Base-by-base conservation (phyloP, 768 basidiomycete species). In the Suillus fuscotomentosus region DNA sequence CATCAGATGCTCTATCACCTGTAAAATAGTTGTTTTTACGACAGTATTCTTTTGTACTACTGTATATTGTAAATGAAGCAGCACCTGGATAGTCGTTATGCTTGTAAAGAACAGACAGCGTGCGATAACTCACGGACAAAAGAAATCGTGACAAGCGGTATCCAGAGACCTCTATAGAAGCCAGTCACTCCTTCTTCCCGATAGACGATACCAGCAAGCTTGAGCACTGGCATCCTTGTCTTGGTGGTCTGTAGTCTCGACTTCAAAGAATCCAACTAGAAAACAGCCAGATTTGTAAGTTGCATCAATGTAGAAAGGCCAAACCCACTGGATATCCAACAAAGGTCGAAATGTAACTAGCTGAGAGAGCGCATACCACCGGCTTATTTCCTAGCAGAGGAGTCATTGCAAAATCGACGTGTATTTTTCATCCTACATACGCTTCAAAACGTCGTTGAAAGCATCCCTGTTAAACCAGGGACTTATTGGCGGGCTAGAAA, bases 81-180 rank as follows among this genome's bases (percentile, higher is more conserved):
- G 95, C 94, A 67, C 93, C 92, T 95, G 68, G 34, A 66, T 22
- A 45, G 63, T 45, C 2, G 48, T 66, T 41, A 66, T 60, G 60
- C 61, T 59, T 47, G 27, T 38, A 63, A 27, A 65, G 42, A 45
- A 60, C 63, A 63, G 60, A 22, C 59, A 56, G 57, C n/a, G 61
- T 31, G 17, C 7, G 39, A 47, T 22, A 55, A 93, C 92, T 79
- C 75, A 89, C 97, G 94, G 76, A 98, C 95, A 75, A 97, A 94
- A 6, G 95, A 95, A 70, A 99, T 99, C 10, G 95, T 97, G 77
- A 95, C 83, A 62, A 98, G 85, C 55, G 97, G 96, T 70, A 99
- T 92, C 87, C 92, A 93, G 60, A 95, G 72, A 63, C 94, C 94
- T 63, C 95, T 85, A 76, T 93, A 97, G 78, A 95, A 98, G 61